Evolutionary conservation across 228 moss, liverwort and hornwort species (phyloP), one percentile per base, ranked within the genome.

Genomic region (Sphagnum fallax): DNA sequence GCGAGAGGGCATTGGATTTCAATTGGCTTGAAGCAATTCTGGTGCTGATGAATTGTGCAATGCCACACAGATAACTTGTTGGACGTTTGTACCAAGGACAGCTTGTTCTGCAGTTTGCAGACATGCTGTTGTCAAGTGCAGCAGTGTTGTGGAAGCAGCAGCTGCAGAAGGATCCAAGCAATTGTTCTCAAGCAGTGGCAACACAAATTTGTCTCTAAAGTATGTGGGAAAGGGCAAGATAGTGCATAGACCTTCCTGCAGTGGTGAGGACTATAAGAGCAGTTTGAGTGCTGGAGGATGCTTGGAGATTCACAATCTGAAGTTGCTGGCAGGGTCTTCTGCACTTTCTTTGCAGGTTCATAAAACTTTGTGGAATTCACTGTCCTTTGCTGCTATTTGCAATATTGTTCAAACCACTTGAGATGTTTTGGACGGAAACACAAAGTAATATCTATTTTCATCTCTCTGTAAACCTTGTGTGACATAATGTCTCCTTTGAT

Each of bases 251-350:
- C n/a, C 14, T 61, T 69, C 48, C 49, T 53, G 65, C 70, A 72
- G 69, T 59, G 62, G 51, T 16, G 32, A 32, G 32, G 32, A 32
- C 32, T 32, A 32, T 32, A 32, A 32, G 32, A 32, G 32, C 32
- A 32, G 32, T 32, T 32, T 32, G 32, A 32, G 32, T 32, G 32
- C 32, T 32, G 65, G 75, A 53, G 88, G 92, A 18, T 78, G 77
- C 69, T 76, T 92, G 68, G 92, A 92, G 72, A 86, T 92, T 69
- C 88, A 84, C 62, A 78, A 78, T 70, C 47, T 92, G 68, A 79
- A 79, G 75, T 59, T 82, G 50, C 48, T 92, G 71, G 69, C 76
- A 49, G 70, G 78, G 50, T 66, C 83, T 62, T 70, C 64, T 74
- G 60, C 68, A 64, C 18, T 60, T 48, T 63, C 69, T 5, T 8